A percentile compares a stretch with the other conserved stretches of the same genome.
Conservation (phyloP, 2,329 filamentous ascomycete genomes). For the Nigrospora osmanthi region DNA sequence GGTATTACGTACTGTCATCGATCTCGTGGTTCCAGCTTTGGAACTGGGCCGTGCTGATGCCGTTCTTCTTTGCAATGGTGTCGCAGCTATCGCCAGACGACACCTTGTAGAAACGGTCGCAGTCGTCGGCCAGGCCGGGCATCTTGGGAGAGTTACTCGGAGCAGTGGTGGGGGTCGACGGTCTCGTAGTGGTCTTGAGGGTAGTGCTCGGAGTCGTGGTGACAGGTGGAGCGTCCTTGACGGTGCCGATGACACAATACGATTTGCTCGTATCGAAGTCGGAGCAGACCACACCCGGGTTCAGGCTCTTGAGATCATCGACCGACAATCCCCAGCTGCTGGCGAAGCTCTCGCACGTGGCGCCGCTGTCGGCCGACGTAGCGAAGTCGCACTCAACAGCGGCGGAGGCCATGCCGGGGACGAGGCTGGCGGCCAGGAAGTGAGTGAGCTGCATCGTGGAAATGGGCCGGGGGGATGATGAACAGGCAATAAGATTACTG, state of each 20-base stretch:
- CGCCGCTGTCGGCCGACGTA: slow-evolving; percentile 9
- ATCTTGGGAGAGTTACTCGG: slow-evolving; percentile 6
- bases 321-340: slow-evolving; percentile 13
- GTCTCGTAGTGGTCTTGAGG: neutral
- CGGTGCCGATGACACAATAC: slow-evolving; percentile 14
- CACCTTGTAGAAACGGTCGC: slow-evolving; percentile 22
- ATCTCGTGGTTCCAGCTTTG: slow-evolving; percentile 8
- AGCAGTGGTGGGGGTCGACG: slow-evolving; percentile 1
- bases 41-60: slow-evolving; percentile 7
- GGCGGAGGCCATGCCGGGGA: slow-evolving; percentile 4
- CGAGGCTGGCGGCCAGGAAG: slow-evolving; percentile 3
- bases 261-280: slow-evolving; percentile 8
- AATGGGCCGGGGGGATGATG: neutral
- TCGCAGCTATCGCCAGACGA: slow-evolving; percentile 22
- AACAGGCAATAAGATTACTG: neutral
- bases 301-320: slow-evolving; percentile 13
- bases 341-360: slow-evolving; percentile 17
- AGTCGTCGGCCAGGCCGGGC: slow-evolving; percentile 10
- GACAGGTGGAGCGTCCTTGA: slow-evolving; percentile 2
- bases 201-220: neutral
- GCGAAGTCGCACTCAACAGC: slow-evolving; percentile 9
- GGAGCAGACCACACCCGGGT: slow-evolving; percentile 15
- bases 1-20: slow-evolving; percentile 2
- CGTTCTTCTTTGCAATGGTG: slow-evolving; percentile 5
- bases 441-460: slow-evolving; percentile 4